These are phyloP conservation scores for Melastoma candidum DNA, from an alignment of 441 rosid genomes.

Conservation along the genomic window DNA sequence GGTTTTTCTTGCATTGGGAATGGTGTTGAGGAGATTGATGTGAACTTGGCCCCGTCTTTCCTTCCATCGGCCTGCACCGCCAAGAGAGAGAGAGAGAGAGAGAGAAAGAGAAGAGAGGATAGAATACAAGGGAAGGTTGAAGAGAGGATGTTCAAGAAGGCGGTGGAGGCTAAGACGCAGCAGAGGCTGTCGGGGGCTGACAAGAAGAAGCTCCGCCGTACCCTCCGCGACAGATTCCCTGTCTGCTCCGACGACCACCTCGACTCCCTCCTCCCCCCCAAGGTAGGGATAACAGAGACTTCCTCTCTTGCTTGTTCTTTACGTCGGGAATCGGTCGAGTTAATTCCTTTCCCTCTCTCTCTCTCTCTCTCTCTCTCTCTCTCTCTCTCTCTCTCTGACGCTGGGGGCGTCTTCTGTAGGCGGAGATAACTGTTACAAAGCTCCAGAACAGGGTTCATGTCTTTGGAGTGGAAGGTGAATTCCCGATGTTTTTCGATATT, in stretches of 20 bases:
- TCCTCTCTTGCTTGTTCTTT: too few species aligned
- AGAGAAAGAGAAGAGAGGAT: conserved; percentile 1
- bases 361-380: too few species aligned
- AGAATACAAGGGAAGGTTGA: too few species aligned
- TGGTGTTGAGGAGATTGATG: too few species aligned
- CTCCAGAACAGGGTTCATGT: conserved; percentile 75
- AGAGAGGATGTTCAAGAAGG: conserved; percentile 75
- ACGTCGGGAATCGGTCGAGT: too few species aligned
- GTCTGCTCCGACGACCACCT: conserved; percentile 62
- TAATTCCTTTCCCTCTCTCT: too few species aligned
- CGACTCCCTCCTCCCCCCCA: conserved; percentile 71
- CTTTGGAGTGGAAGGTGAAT: conserved; percentile 67
- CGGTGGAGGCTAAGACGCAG: conserved; percentile 73
- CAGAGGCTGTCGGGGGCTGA: conserved; percentile 98
- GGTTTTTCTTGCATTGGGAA: too few species aligned
- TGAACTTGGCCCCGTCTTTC: too few species aligned
- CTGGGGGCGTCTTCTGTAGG: conserved; percentile 29
- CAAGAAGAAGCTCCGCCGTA: conserved; percentile 70
- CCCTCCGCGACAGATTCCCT: conserved; percentile 49
- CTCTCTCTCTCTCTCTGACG: not conserved
- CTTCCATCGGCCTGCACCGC: too few species aligned
- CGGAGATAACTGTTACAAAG: conserved; percentile 71
- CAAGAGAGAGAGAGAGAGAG: not conserved
- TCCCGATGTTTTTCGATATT: conserved; percentile 75
- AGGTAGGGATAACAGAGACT: conserved; percentile 25